Base-by-base conservation (phyloP, 148 eudicot species). In the Vaccinium corymbosum region DNA sequence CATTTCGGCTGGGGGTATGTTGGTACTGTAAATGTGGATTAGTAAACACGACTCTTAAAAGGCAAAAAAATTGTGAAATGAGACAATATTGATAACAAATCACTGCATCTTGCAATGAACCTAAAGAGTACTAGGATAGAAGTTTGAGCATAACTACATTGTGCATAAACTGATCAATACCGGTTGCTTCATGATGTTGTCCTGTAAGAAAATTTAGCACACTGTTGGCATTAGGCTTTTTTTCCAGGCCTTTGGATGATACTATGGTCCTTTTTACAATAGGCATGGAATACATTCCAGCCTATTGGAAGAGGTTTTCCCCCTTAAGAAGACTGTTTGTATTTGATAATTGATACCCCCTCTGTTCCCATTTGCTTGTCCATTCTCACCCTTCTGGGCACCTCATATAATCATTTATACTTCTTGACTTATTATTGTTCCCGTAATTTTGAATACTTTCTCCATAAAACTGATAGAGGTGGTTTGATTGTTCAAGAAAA, bases 1-100 rank as follows among this genome's bases (percentile, higher is more conserved):
- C 97, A 83, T 95, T 95, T 83, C 94, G 98, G n/a, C 91, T 97
- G 19, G 99, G 98, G 94, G 98, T 97, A 91, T 76, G 85, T 86
- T 42, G 64, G 13, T 61, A 49, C 25, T 68, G 42, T 32, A 10
- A 57, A 35, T 0, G 13, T 80, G 70, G 71, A 59, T 38, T 17
- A 57, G 82, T 52, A 27, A 52, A 52, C 61, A 14, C 15, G 19
- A 0, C 27, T 78, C n/a, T 78, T 25, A 16, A 51, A 51, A 57
- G 57, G 35, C 7, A 11, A 42, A 42, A 42, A 49, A 1, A 11
- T 49, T 27, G 7, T 76, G 32, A 71, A 71, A 71, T 32, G 48
- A 1, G 76, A 71, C 76, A 15, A 17, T 35, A 32, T 49, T 50
- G 46, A 76, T 29, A 76, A 49, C 10, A 15, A 17, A 25, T 16